These are phyloP conservation scores for Puccinellia tenuiflora DNA, from an alignment of 176 grass and related monocot species.

Conservation along the genomic window DNA sequence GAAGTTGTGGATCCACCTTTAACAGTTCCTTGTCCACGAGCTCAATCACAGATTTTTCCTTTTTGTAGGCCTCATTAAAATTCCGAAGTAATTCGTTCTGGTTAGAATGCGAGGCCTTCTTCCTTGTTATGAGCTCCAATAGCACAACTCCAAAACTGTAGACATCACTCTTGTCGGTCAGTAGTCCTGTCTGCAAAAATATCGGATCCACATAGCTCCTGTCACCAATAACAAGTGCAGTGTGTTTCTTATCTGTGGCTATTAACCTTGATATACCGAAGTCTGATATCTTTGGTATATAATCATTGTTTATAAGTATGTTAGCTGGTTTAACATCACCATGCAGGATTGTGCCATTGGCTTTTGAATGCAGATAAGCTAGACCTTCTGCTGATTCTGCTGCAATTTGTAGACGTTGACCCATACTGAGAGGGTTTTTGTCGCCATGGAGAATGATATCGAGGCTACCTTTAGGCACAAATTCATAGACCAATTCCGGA, in stretches of 20 bases:
- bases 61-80: neutral
- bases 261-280: neutral
- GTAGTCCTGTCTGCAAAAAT: neutral
- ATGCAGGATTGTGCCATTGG: neutral
- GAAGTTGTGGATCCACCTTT: neutral
- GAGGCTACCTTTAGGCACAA: neutral
- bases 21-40: neutral
- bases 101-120: neutral
- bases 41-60: neutral
- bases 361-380: neutral
- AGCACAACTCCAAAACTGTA: neutral
- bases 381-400: neutral
- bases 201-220: neutral
- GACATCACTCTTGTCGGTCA: neutral
- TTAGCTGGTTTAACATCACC: neutral
- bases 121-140: neutral
- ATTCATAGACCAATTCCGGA: neutral
- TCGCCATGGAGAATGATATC: neutral
- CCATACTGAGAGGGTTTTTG: neutral
- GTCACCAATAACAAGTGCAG: neutral
- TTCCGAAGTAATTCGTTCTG: neutral
- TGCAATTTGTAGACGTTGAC: neutral
- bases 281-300: neutral
- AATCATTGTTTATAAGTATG: neutral
- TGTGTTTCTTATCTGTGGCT: neutral